Evolutionary conservation across 148 eudicot species (phyloP).

Genomic region (Oxyria digyna): DNA sequence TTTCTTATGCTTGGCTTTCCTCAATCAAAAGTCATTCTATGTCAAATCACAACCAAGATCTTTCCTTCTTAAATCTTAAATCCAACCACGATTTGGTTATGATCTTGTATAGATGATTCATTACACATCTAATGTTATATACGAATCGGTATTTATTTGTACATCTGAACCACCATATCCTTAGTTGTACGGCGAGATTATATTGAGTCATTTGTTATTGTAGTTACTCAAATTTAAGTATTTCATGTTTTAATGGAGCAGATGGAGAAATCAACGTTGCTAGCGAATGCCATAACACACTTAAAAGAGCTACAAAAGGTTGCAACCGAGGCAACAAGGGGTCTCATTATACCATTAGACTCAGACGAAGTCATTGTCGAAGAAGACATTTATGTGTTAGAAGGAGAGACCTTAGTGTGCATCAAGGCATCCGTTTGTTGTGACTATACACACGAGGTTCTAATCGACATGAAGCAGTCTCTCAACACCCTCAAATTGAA

Average conservation of each 20-base stretch:
- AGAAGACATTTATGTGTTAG: background rate
- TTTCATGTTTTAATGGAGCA: constrained; percentile 4
- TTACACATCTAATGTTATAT: background rate
- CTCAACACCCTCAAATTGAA: constrained; percentile 30
- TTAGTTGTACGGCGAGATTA: too few species aligned
- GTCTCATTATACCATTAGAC: constrained; percentile 53
- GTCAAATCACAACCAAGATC: too few species aligned
- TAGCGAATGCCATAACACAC: constrained; percentile 59
- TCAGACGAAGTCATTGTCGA: constrained; percentile 49
- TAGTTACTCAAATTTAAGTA: too few species aligned
- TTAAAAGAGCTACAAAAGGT: constrained; percentile 40
- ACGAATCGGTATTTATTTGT: too few species aligned
- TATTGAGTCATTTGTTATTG: too few species aligned
- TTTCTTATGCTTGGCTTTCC: background rate
- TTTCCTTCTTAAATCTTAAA: background rate
- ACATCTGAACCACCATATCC: too few species aligned
- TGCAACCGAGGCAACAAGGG: constrained; percentile 46
- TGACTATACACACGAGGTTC: constrained; percentile 42
- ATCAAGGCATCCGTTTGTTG: constrained; percentile 45
- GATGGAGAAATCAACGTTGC: constrained; percentile 86
- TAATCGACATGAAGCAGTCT: constrained; percentile 35
- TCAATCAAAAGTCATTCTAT: background rate
- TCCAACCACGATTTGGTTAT: background rate
- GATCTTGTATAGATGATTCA: background rate
- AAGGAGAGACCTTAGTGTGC: constrained; percentile 4